Evolutionary conservation across 495 filamentous ascomycete genomes (phyloP).

Genomic region (Xylaria grammica): DNA sequence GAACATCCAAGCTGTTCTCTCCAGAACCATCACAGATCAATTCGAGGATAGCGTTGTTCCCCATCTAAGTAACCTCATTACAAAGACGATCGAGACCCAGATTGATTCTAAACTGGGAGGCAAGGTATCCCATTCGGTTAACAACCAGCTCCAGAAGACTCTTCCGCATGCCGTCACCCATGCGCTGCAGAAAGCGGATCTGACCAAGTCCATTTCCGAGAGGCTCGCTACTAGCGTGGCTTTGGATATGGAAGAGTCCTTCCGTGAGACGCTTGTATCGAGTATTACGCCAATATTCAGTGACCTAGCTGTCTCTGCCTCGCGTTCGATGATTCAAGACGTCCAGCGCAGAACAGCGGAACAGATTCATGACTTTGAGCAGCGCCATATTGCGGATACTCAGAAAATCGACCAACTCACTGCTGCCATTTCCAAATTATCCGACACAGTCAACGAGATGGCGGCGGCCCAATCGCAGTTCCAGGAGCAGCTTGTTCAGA

Average conservation of each 20-base stretch:
- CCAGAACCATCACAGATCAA: conserved; percentile 68
- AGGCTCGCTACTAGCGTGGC: conserved; percentile 68
- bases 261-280: conserved; percentile 65
- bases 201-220: conserved; percentile 73
- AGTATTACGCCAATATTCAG: conserved; percentile 70
- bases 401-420: conserved; percentile 86
- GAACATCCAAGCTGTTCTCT: conserved; percentile 83
- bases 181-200: conserved; percentile 70
- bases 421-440: conserved; percentile 69
- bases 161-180: conserved; percentile 48
- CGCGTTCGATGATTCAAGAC: conserved; percentile 64
- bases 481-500: conserved; percentile 63
- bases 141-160: conserved; percentile 64
- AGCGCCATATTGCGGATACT: conserved; percentile 70
- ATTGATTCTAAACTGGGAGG: conserved; percentile 50
- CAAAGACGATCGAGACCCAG: conserved; percentile 53
- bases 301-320: conserved; percentile 55
- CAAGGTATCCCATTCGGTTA: conserved; percentile 58
- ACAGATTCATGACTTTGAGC: conserved; percentile 68
- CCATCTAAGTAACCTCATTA: conserved; percentile 48
- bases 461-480: conserved; percentile 66
- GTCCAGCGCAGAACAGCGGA: conserved; percentile 67
- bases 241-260: conserved; percentile 68
- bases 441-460: conserved; percentile 75
- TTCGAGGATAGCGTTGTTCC: conserved; percentile 71